Conservation (phyloP, 2,329 filamentous ascomycete genomes). For the Botryotinia globosa region DNA sequence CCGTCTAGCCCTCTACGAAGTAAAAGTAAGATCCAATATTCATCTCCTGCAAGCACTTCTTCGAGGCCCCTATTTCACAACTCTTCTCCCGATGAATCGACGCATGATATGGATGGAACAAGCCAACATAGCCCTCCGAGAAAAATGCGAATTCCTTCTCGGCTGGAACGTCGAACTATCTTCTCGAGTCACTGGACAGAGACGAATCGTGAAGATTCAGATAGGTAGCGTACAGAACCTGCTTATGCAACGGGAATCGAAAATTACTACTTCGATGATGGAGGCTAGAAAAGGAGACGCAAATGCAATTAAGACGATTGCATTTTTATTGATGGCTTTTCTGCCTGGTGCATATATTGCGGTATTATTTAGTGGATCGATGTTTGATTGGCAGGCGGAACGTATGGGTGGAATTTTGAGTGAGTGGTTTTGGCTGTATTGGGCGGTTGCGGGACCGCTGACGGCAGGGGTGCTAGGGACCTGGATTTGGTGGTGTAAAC, state of each 20-base stretch:
- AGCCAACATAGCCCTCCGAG: slow-evolving; percentile 2
- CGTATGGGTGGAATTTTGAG: not conserved
- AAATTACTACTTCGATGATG: not conserved
- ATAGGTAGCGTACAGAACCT: not conserved
- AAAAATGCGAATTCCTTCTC: slow-evolving; percentile 10
- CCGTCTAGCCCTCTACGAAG: slow-evolving; percentile 7
- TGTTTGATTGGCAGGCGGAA: slow-evolving; percentile 12
- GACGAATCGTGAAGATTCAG: not conserved
- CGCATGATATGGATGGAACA: not conserved
- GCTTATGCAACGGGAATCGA: slow-evolving; percentile 5
- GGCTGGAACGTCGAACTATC: slow-evolving; percentile 9
- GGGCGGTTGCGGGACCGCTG: slow-evolving; percentile 9
- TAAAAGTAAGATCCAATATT: slow-evolving; percentile 3
- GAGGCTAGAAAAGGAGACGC: not conserved
- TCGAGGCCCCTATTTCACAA: not conserved
- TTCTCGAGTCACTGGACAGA: not conserved
- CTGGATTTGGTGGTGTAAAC: slow-evolving; percentile 1
- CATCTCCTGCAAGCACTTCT: not conserved
- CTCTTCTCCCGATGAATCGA: not conserved
- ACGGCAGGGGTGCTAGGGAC: not conserved
- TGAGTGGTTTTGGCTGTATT: slow-evolving; percentile 18
- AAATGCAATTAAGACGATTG: slow-evolving; percentile 5
- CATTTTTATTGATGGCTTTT: not conserved
- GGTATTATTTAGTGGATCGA: slow-evolving; percentile 3
- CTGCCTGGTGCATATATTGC: not conserved